Evolutionary conservation across 768 basidiomycete species (phyloP), one percentile per base, ranked within the genome.

Genomic region (Tylopilus vinaceipallidus): DNA sequence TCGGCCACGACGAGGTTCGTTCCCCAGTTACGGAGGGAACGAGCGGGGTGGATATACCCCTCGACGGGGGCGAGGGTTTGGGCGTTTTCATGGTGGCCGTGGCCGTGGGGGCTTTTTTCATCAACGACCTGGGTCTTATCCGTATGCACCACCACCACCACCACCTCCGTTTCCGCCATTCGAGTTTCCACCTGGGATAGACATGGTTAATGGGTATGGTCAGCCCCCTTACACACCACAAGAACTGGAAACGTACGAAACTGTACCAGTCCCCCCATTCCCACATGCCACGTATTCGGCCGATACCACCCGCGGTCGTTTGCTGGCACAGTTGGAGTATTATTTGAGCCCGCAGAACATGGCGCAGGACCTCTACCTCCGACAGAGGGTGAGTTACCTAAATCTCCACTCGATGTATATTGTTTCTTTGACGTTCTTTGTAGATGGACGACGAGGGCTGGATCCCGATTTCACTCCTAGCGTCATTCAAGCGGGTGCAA

Each of bases 361-460:
- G 72, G 87, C 80, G n/a, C 81, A 84, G 63, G 94, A 98, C 66
- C 77, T 88, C 56, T 95, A 79, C 71, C 73, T 98, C 30, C 78
- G 91, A 45, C 78, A 84, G 69, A 75, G 81, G 72, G 92, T 90
- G 59, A 62, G 84, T 75, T n/a, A n/a, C n/a, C n/a, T n/a, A n/a
- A n/a, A n/a, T n/a, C 14, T 41, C 41, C 29, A 26, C 14, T 27
- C 22, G 27, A n/a, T 52, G 8, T 24, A 13, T 6, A 16, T 5
- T 41, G 23, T 39, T 23, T 32, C 13, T 32, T 38, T 58, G 40
- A 56, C 40, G 6, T 24, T 19, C 32, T 20, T 38, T 49, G 19
- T 59, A 95, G 93, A 95, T 98, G 94, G 92, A 97, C 65, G 75
- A 79, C 4, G 73, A 79, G 49, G 94, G 94, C 10, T 98, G 91